Percentiles rank a stretch among this genome's conserved stretches.
Conservation (phyloP, 2,329 filamentous ascomycete species). For the Albophoma yamanashiensis region DNA sequence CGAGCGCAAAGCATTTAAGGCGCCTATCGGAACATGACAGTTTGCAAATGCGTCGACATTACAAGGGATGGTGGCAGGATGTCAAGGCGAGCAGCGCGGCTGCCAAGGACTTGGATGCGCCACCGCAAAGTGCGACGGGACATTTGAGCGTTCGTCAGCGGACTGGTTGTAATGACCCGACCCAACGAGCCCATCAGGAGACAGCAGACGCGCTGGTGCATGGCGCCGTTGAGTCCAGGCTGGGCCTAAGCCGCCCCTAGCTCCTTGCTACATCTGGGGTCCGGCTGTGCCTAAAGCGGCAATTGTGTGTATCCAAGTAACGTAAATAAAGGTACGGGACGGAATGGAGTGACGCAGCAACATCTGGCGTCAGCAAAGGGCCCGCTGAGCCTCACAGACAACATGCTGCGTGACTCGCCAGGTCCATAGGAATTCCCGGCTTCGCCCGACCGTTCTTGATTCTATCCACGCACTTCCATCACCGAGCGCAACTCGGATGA, state of each 20-base stretch:
- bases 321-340: too few relatives aligned
- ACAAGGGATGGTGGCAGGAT: background rate
- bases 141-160: background rate
- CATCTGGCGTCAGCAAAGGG: too few relatives aligned
- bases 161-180: too few relatives aligned
- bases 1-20: background rate
- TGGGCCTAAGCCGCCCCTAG: background rate
- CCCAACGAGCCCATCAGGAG: background rate
- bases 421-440: too few relatives aligned
- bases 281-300: too few relatives aligned
- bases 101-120: background rate
- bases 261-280: background rate
- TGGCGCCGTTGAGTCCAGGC: background rate
- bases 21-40: background rate
- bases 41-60: background rate
- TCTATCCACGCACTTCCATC: background rate
- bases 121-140: background rate
- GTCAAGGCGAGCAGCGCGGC: background rate
- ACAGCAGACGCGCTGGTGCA: background rate
- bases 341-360: too few relatives aligned
- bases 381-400: too few relatives aligned
- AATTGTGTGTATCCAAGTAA: too few relatives aligned
- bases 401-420: too few relatives aligned
- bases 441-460: background rate
- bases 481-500: background rate